A percentile compares a stretch with the other conserved stretches of the same genome.
Evolutionary conservation across 1,139 yeast genomes (phyloP).

Genomic region (Geotrichum klebahnii): DNA sequence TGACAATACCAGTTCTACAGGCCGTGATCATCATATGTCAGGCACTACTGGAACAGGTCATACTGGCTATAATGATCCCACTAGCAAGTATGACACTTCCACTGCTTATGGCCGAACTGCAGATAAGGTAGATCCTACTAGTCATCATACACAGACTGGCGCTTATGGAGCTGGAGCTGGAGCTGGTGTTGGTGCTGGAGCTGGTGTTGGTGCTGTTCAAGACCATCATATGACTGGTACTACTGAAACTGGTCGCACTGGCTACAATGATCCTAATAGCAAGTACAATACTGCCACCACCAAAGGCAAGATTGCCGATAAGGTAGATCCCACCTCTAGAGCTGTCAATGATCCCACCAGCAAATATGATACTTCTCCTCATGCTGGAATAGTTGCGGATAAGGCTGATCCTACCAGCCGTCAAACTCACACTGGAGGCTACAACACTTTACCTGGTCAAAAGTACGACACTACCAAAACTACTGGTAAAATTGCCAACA

Average conservation of each 20-base stretch:
- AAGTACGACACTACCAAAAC: too few species aligned
- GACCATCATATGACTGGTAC: not conserved
- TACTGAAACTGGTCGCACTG: not conserved
- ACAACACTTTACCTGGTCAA: too few species aligned
- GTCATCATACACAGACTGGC: slow-evolving; percentile 1
- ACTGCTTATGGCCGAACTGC: slow-evolving; percentile 8
- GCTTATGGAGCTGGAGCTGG: slow-evolving; percentile 4
- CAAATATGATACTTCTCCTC: slow-evolving; percentile 9
- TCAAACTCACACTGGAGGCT: too few species aligned
- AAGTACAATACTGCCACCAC: too few species aligned
- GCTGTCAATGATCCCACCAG: slow-evolving; percentile 6
- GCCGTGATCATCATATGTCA: too few species aligned
- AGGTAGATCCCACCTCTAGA: not conserved
- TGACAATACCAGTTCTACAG: too few species aligned
- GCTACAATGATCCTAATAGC: not conserved
- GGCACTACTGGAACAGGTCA: too few species aligned
- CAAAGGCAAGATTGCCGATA: too few species aligned
- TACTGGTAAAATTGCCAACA: too few species aligned
- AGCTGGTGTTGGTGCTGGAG: slow-evolving; percentile 19
- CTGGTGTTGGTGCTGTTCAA: slow-evolving; percentile 17
- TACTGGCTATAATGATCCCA: not conserved
- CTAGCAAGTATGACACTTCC: slow-evolving; percentile 17
- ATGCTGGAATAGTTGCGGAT: not conserved
- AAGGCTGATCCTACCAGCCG: slow-evolving; percentile 1
- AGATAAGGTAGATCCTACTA: slow-evolving; percentile 10